Conservation (phyloP, 179 eudicot species). For the Silene coronaria region DNA sequence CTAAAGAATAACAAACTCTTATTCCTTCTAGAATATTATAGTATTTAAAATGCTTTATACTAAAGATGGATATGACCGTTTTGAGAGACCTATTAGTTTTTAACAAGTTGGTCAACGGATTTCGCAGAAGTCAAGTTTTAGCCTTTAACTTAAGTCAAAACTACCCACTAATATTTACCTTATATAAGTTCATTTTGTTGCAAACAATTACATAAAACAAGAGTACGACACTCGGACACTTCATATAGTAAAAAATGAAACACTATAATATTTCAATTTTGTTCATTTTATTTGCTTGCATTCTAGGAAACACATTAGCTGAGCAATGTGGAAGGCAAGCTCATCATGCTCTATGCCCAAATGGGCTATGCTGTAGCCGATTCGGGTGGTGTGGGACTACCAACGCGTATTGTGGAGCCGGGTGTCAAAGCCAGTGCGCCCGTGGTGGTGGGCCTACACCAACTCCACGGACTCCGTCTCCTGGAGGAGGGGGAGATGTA, state of each 20-base stretch:
- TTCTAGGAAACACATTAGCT: slow-evolving; percentile 18
- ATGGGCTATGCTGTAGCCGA: slow-evolving; percentile 27
- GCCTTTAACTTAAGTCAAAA: slow-evolving; percentile 14
- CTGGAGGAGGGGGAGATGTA: slow-evolving; percentile 27
- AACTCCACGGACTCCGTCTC: slow-evolving; percentile 16
- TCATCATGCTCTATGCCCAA: slow-evolving; percentile 25
- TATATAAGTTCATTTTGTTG: slow-evolving; percentile 1
- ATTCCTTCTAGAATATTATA: too few species aligned
- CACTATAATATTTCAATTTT: neutral
- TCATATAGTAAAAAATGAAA: slow-evolving; percentile 17
- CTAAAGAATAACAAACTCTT: too few species aligned
- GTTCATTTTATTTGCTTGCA: slow-evolving; percentile 10
- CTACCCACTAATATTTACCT: slow-evolving; percentile 1
- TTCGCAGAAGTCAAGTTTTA: slow-evolving; percentile 3
- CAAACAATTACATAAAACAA: neutral
- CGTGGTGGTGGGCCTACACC: slow-evolving; percentile 10
- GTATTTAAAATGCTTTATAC: too few species aligned
- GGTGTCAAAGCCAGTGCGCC: slow-evolving; percentile 30
- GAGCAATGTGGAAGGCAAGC: slow-evolving; percentile 32
- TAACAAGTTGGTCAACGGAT: neutral
- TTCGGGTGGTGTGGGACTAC: slow-evolving; percentile 26
- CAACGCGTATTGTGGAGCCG: slow-evolving; percentile 13
- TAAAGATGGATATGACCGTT: too few species aligned
- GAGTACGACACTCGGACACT: neutral
- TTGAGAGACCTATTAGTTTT: too few species aligned